Evolutionary conservation across 331 rosid species (phyloP).

Genomic region (Pyrus hybrid): DNA sequence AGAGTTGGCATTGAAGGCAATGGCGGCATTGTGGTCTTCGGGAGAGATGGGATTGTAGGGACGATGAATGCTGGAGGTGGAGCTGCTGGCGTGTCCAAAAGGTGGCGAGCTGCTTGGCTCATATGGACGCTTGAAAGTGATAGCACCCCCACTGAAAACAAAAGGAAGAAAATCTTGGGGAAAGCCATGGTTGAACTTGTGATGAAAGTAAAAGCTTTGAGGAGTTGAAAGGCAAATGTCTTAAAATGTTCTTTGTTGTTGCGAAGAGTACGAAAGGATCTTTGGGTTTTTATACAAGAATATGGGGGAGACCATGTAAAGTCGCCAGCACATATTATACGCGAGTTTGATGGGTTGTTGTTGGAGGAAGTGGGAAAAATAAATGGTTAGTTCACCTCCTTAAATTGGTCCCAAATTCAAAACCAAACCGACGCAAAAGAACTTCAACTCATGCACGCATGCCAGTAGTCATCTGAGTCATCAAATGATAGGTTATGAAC

Average conservation of each 20-base stretch:
- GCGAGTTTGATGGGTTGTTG: too few species aligned
- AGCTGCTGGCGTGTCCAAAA: conserved; percentile 15
- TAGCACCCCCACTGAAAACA: conserved; percentile 5
- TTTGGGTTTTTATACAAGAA: neutral
- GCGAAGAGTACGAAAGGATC: neutral
- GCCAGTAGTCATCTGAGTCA: too few species aligned
- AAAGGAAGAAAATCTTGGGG: conserved; percentile 2
- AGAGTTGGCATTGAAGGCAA: conserved; percentile 9
- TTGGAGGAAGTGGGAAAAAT: too few species aligned
- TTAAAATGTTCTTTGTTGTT: neutral
- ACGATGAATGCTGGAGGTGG: conserved; percentile 17
- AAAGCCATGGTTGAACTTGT: conserved; percentile 12
- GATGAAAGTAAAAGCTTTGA: neutral
- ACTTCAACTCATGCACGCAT: too few species aligned
- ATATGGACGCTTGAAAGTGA: conserved; percentile 18
- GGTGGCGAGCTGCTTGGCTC: conserved; percentile 23
- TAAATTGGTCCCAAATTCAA: too few species aligned
- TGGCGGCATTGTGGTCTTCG: neutral
- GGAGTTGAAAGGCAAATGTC: neutral
- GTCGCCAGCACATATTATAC: too few species aligned
- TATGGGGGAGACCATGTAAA: neutral
- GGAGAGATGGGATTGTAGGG: conserved; percentile 13
- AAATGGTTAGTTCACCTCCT: too few species aligned
- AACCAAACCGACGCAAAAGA: too few species aligned
- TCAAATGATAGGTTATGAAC: too few species aligned